Base-by-base conservation (phyloP, 768 basidiomycete genomes). In the Termitomyces sp. region DNA sequence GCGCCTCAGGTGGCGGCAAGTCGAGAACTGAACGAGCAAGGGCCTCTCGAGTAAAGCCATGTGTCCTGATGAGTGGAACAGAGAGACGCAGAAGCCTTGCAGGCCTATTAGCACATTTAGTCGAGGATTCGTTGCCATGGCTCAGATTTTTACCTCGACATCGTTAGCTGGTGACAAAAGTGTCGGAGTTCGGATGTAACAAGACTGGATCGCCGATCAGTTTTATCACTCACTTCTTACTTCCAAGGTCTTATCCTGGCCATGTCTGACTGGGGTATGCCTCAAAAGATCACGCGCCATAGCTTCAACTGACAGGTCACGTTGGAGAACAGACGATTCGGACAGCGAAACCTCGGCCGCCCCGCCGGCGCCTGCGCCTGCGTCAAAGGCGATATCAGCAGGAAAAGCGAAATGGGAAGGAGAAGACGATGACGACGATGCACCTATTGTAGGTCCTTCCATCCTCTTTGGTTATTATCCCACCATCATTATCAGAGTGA, bases 361-460 rank as follows among this genome's bases (percentile, higher is more conserved):
- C 53, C 67, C 67, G 45, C 58, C 65, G 15, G 61, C 67, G 18
- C 62, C 62, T 16, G 64, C 68, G 9, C 62, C 62, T 16, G 64
- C 68, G 9, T 62, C 66, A 12, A 75, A 70, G 52, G 53, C 66
- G 7, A 60, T 57, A 20, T 59, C 70, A 60, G 57, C 73, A 68
- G 62, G 42, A 55, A 86, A 81, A 71, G 80, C 75, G 60, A 92
- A 89, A 73, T 97, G 91, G 88, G 89, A 87, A 61, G 95, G 91
- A 49, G 95, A 98, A 72, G 95, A 97, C 67, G 91, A 91, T 67
- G 93, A 95, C 0, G 87, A 87, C 13, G 83, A 86, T n/a, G 75
- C 63, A 2, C 90, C 89, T 44, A 90, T 85, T 54, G 93, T 95
- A 68, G 66, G 90, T 81, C 44, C 47, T 51, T 34, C 45, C 37